Evolutionary conservation across 2,329 filamentous ascomycete species (phyloP), one percentile per base, ranked within the genome.

Genomic region (Elsinoe perseae): DNA sequence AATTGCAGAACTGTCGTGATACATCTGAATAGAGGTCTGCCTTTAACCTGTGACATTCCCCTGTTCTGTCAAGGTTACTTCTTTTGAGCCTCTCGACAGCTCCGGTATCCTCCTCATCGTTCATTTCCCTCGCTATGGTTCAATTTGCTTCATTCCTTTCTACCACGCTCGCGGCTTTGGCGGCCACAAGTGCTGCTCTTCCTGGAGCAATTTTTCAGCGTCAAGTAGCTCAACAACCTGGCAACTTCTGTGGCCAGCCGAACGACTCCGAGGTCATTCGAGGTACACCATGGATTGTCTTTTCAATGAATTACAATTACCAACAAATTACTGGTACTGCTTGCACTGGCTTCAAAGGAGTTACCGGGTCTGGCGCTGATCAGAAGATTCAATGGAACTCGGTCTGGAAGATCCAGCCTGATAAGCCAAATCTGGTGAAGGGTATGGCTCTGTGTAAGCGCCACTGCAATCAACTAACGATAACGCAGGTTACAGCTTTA

Each of bases 301-400:
- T 68, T 62, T 73, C 72, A 60, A 75, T 75, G 72, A 71, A 72
- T 56, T 75, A 75, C 65, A 72, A 72, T 60, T 68, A 70, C 50
- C 63, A 67, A 27, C 60, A 66, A 48, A 73, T 72, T 36, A 64
- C 65, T 6, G 73, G 73, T 6, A 70, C 66, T 14, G 68, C 68
- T 36, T 75, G 73, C 64, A 74, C 72, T 1, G 65, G 65, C 44
- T 75, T 71, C 60, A 66, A 68, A 16, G 62, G 64, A 30, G 64
- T 69, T 10, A 62, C 64, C 0, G 68, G 64, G 2, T 58, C 59
- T 12, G 48, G 60, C 12, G 62, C 61, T n/a, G 70, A 64, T 16
- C 66, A 69, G 54, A 63, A 69, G 16, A 67, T 74, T 20, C 61
- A 66, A 18, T 75, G 72, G 72, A 69, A 64, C 53, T 70, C 67